phyloP scores from a whole-genome alignment of 305 asterid species.

The Rubia tinctorum region DNA sequence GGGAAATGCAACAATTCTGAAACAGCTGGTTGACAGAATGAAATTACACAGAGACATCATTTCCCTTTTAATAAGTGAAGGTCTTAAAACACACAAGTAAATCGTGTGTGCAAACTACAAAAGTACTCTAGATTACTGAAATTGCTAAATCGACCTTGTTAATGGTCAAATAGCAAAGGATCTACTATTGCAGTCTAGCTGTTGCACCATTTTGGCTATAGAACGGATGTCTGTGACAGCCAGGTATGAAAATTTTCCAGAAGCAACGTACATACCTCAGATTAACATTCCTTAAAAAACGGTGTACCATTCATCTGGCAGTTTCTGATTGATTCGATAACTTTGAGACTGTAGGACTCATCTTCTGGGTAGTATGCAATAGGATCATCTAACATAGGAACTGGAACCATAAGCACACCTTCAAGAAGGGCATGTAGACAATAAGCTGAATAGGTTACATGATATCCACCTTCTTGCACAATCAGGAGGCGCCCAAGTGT shows the following conservation, averaged over 20 bases:
- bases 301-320: slow-evolving; percentile 43
- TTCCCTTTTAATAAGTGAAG: too few species aligned
- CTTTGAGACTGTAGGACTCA: slow-evolving; percentile 39
- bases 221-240: slow-evolving; percentile 1
- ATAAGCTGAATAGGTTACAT: slow-evolving; percentile 84
- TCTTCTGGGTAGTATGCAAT: slow-evolving; percentile 84
- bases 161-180: not conserved
- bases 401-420: slow-evolving; percentile 63
- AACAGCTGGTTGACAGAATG: not conserved
- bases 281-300: slow-evolving; percentile 32
- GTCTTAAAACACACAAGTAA: not conserved
- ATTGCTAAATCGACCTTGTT: not conserved
- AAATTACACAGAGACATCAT: not conserved
- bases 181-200: not conserved
- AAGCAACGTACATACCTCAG: not conserved
- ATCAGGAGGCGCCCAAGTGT: slow-evolving; percentile 10
- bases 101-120: too few species aligned
- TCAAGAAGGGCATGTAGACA: slow-evolving; percentile 87
- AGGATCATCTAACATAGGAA: slow-evolving; percentile 75
- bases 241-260: not conserved
- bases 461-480: slow-evolving; percentile 42
- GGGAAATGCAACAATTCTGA: not conserved
- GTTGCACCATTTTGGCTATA: not conserved
- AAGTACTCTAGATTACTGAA: too few species aligned
- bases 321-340: slow-evolving; percentile 50